Base-by-base conservation (phyloP, 192 early-diverging fungal genomes). In the Coemansia erecta region DNA sequence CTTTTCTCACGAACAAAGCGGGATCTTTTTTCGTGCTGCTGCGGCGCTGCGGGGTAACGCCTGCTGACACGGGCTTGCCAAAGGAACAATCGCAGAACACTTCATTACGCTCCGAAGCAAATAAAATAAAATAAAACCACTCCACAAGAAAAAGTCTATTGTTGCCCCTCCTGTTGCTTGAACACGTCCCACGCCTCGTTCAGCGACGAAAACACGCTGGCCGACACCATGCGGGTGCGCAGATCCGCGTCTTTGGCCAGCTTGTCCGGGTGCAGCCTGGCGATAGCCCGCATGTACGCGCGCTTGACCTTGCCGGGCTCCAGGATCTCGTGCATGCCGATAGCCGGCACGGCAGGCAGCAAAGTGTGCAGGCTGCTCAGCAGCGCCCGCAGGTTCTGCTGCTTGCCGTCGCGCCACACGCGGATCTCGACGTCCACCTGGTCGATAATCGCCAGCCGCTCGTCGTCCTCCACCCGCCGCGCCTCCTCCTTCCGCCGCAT, bases 121-220 rank as follows among this genome's bases (percentile, higher is more conserved):
- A n/a, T n/a, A n/a, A n/a, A n/a, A n/a, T n/a, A n/a, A n/a, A n/a
- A n/a, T n/a, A n/a, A n/a, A n/a, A n/a, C n/a, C n/a, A n/a, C n/a
- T n/a, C n/a, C n/a, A n/a, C 40, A 62, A 70, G 47, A 21, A 64
- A n/a, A 89, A 57, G 44, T 4, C 26, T 26, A 26, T 26, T 26
- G 26, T 26, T 26, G 26, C 4, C 82, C 82, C 55, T 94, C 94
- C 63, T 93, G 87, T 13, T 63, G 68, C 74, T 94, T 97, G 73
- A 98, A 99, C 6, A 79, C 67, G 62, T 98, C 94, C 94, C 94
- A 99, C 8, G 92, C 95, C 78, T 92, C 85, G 70, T 99, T 99
- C 40, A 99, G 75, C 2, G 84, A 77, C 56, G 85, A 83, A 66
- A 99, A 99, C 14, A 97, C 91, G 42, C 83, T 83, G 50, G 86